A percentile compares a stretch with the other conserved stretches of the same genome.
Evolutionary conservation across 768 basidiomycete species (phyloP).

Genomic region (Boletus rufocinnamomeus): DNA sequence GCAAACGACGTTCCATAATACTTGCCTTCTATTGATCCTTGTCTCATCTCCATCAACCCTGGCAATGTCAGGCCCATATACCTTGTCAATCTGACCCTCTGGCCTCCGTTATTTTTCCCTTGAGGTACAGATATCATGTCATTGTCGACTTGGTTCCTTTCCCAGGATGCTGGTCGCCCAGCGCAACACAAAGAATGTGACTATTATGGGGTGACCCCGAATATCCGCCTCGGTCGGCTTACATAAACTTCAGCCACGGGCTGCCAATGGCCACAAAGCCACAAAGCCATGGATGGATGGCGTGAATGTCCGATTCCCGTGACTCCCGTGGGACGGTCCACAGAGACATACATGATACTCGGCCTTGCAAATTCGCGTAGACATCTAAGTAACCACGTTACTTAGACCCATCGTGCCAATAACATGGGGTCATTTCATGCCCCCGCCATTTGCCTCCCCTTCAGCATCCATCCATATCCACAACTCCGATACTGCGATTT

Average conservation of each 20-base stretch:
- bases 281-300: neutral
- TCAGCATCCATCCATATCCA: neutral
- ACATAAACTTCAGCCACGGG: neutral
- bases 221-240: neutral
- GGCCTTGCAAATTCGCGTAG: neutral
- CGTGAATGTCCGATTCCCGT: no score
- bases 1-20: constrained; percentile 20
- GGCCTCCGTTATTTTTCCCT: no score
- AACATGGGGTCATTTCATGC: neutral
- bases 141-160: neutral
- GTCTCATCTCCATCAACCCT: constrained; percentile 9
- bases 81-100: neutral
- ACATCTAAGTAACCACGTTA: neutral
- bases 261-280: neutral
- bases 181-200: neutral
- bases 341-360: neutral
- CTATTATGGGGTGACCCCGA: neutral
- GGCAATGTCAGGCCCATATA: neutral
- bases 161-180: neutral
- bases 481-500: neutral
- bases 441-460: neutral
- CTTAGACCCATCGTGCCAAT: neutral
- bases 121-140: neutral
- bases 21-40: constrained; percentile 5
- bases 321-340: neutral